A percentile compares a stretch with the other conserved stretches of the same genome.
phyloP scores from a whole-genome alignment of 306 rosid genomes.

The Prunus persica region DNA sequence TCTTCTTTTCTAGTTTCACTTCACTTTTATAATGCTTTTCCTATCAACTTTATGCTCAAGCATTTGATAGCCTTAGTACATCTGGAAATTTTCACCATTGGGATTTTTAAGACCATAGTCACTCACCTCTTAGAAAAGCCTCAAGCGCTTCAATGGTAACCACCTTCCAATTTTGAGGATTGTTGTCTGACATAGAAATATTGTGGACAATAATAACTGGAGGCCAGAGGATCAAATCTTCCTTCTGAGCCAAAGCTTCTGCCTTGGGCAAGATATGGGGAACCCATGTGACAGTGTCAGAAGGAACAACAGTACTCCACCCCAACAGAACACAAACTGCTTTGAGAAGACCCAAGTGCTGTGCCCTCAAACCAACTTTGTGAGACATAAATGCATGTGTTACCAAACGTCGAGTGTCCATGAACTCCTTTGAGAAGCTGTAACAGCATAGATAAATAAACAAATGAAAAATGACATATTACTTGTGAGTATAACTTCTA shows the following conservation, averaged over 20 bases:
- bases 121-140: conserved; percentile 84
- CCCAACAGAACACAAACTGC: conserved; percentile 92
- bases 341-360: conserved; percentile 82
- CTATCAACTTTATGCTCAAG: neutral
- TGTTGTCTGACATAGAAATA: conserved; percentile 58
- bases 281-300: conserved; percentile 76
- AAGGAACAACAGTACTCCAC: conserved; percentile 75
- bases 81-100: neutral
- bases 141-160: conserved; percentile 71
- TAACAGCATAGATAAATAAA: conserved; percentile 25
- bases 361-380: conserved; percentile 71
- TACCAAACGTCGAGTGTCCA: conserved; percentile 83
- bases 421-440: conserved; percentile 92
- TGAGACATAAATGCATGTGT: conserved; percentile 96
- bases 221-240: conserved; percentile 95
- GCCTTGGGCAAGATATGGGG: conserved; percentile 66
- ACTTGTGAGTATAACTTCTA: neutral
- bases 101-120: neutral
- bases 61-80: neutral
- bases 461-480: neutral
- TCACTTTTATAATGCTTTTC: neutral
- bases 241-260: conserved; percentile 80
- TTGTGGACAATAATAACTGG: conserved; percentile 78
- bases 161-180: conserved; percentile 82
- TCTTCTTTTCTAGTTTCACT: conserved; percentile 3